Conservation (phyloP, 116 monocot genomes). For the Thalassia testudinum region DNA sequence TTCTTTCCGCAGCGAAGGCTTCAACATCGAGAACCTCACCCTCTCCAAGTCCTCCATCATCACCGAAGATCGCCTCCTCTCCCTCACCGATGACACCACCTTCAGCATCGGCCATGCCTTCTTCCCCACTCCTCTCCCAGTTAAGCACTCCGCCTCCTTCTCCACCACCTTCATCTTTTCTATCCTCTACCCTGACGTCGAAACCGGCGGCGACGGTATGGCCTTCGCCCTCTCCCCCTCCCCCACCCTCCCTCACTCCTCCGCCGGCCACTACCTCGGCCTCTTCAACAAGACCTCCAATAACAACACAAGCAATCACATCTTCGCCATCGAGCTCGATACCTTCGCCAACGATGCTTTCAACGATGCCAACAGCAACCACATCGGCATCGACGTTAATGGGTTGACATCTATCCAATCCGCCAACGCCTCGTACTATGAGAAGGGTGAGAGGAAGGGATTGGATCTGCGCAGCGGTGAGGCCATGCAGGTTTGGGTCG, state of each 20-base stretch:
- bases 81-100: conserved; percentile 7
- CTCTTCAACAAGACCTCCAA: conserved; percentile 14
- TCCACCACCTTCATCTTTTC: no score
- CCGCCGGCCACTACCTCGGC: conserved; percentile 23
- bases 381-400: no score
- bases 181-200: conserved; percentile 7
- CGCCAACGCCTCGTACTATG: conserved; percentile 5
- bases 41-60: no score
- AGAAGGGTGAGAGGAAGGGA: neutral
- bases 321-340: conserved; percentile 23
- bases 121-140: conserved; percentile 2
- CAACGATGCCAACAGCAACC: conserved; percentile 16
- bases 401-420: conserved; percentile 4
- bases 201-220: neutral
- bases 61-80: conserved; percentile 26
- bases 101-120: no score
- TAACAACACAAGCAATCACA: neutral
- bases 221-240: no score
- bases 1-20: conserved; percentile 17
- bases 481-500: no score
- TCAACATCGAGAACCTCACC: no score
- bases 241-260: no score
- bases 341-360: conserved; percentile 7
- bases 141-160: conserved; percentile 9
- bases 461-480: no score